phyloP scores from a whole-genome alignment of 352 stramenopile genomes.

The Phytophthora cryptogea region DNA sequence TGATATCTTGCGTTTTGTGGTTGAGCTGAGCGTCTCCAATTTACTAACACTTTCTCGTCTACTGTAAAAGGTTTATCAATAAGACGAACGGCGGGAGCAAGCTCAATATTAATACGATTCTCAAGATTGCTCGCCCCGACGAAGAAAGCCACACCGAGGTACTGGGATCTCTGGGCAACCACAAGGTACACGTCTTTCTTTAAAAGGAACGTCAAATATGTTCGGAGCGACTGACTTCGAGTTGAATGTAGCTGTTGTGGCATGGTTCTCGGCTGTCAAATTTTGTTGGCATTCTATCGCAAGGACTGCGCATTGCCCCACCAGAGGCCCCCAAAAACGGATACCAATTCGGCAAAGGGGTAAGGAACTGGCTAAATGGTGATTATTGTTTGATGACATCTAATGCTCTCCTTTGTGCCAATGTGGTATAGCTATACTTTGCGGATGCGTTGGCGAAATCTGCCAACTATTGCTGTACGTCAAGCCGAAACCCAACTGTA shows the following conservation, averaged over 20 bases:
- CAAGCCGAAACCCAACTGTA: conserved; percentile 32
- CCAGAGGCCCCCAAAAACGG: conserved; percentile 68
- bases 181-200: conserved; percentile 38
- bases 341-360: conserved; percentile 76
- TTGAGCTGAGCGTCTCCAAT: background rate
- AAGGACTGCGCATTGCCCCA: conserved; percentile 72
- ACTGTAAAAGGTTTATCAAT: conserved; percentile 44
- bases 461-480: conserved; percentile 55
- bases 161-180: conserved; percentile 54
- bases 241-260: conserved; percentile 48
- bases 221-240: background rate
- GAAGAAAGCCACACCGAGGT: conserved; percentile 47
- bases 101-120: conserved; percentile 52
- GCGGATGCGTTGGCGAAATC: conserved; percentile 64
- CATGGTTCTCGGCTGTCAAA: conserved; percentile 65
- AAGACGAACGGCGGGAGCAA: conserved; percentile 56
- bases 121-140: conserved; percentile 50
- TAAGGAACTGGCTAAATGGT: conserved; percentile 14
- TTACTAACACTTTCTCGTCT: conserved; percentile 6
- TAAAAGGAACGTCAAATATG: background rate
- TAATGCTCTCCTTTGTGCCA: background rate
- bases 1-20: background rate
- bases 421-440: conserved; percentile 61
- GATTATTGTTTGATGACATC: background rate
- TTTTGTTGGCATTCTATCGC: conserved; percentile 66